Evolutionary conservation across 2,329 filamentous ascomycete genomes (phyloP).

Genomic region (Aureobasidium sp.): DNA sequence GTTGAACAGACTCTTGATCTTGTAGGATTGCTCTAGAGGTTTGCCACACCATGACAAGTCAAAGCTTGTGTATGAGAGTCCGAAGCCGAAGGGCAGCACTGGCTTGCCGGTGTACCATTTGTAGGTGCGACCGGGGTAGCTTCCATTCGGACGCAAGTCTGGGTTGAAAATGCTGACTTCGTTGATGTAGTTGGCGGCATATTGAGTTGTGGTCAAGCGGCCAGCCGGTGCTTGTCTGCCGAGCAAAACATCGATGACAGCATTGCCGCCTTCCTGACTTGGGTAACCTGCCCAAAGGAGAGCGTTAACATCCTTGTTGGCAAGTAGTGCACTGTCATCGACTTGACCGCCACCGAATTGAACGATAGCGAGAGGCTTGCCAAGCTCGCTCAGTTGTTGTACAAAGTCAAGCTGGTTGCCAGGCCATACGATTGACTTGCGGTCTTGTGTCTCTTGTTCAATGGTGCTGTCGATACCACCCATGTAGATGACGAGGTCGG

Average conservation of each 20-base stretch:
- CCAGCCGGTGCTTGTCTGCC: constrained; percentile 45
- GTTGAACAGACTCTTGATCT: constrained; percentile 29
- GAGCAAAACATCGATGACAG: constrained; percentile 45
- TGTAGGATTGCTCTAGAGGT: constrained; percentile 19
- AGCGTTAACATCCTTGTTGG: constrained; percentile 40
- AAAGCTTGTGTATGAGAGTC: constrained; percentile 52
- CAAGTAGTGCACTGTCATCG: constrained; percentile 42
- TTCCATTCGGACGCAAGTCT: constrained; percentile 40
- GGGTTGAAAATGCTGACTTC: constrained; percentile 48
- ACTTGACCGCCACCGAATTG: constrained; percentile 45
- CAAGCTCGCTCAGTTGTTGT: constrained; percentile 33
- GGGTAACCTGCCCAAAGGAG: constrained; percentile 52
- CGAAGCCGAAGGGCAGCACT: constrained; percentile 46
- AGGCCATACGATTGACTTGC: constrained; percentile 44
- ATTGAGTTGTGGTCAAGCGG: constrained; percentile 47
- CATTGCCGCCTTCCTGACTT: constrained; percentile 50
- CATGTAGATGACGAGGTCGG: constrained; percentile 47
- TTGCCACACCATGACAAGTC: constrained; percentile 21
- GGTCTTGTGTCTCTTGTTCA: constrained; percentile 45
- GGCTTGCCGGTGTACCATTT: constrained; percentile 46
- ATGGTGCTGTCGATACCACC: constrained; percentile 47
- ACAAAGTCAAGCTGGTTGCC: constrained; percentile 45
- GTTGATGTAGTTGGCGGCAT: constrained; percentile 43
- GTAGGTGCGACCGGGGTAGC: constrained; percentile 48
- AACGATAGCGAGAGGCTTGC: constrained; percentile 45